Evolutionary conservation across 2,329 filamentous ascomycete genomes (phyloP), one percentile per base, ranked within the genome.

Genomic region (Lojkania enalia): DNA sequence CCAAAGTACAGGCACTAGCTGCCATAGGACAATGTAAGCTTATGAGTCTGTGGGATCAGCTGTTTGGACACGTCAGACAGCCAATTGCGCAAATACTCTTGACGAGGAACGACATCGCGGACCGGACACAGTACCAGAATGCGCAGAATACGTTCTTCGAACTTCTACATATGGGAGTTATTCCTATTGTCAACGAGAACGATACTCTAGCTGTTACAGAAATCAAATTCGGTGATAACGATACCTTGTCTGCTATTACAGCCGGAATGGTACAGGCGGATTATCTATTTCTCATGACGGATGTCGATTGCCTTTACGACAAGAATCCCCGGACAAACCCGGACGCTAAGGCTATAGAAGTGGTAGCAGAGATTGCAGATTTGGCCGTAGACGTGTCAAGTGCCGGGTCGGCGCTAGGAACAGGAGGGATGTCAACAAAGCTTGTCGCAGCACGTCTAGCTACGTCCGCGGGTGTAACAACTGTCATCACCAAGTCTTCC

Each of bases 161-260:
- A 70, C 79, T 97, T 35, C 76, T 99, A 14, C 85, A 91, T 61
- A 94, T 96, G 86, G 91, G 91, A 2, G 92, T 97, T 19, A 95
- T 99, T 52, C 94, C 94, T 7, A 96, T 99, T 60, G 94, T 99
- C 53, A 99, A 99, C 63, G 94, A 99, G 73, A 99, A 99, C 71
- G 94, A 99, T 70, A 99, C 94, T 2, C 76, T 99, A 42, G 90
- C 91, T 18, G 94, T 99, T 54, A 88, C 92, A 65, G 94, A 99
- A 79, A 99, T 99, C 74, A 97, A 97, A 77, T 99, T 99, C 66
- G 94, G 94, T 56, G 94, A 99, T 77, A 99, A 99, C 61, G 94
- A 99, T 71, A 99, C 94, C 1, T 78, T 99, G 35, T 96, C 90
- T 11, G 94, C 94, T 45, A 96, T 99, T 58, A 96, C 94, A 0